Evolutionary conservation across 345 rosid species (phyloP).

Genomic region (Euclidium syriacum): DNA sequence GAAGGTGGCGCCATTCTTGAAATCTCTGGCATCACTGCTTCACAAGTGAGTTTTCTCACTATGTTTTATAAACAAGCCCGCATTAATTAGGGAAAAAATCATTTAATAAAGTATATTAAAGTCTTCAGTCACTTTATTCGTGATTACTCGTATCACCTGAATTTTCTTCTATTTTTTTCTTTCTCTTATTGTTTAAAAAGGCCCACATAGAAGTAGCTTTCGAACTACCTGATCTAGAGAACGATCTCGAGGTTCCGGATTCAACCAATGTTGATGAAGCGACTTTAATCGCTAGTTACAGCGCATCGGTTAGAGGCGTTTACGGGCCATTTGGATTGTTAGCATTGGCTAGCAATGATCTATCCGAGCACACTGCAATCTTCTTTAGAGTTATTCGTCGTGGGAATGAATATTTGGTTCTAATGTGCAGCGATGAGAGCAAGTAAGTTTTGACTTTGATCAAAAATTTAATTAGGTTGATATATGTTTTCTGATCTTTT

Average conservation of each 20-base stretch:
- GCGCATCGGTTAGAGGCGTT: conserved; percentile 31
- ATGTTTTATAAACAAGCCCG: background rate
- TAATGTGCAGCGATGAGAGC: conserved; percentile 40
- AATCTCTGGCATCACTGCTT: conserved; percentile 46
- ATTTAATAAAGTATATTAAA: too few relatives aligned
- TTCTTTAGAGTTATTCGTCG: conserved; percentile 50
- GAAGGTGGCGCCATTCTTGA: conserved; percentile 34
- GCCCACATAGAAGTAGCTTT: conserved; percentile 54
- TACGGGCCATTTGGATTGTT: conserved; percentile 69
- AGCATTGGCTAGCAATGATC: conserved; percentile 47
- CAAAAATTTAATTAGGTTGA: background rate
- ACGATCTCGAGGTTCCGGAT: conserved; percentile 26
- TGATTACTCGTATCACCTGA: too few relatives aligned
- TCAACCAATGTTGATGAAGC: conserved; percentile 36
- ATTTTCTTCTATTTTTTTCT: too few relatives aligned
- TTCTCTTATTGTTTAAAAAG: conserved; percentile 13
- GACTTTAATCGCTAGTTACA: conserved; percentile 34
- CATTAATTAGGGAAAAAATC: too few relatives aligned
- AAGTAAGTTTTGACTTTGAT: background rate
- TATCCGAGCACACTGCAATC: conserved; percentile 56
- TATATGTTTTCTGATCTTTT: background rate
- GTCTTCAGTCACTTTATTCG: too few relatives aligned
- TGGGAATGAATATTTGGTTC: conserved; percentile 32
- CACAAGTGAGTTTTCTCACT: conserved; percentile 31
- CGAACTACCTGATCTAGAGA: conserved; percentile 28